Conservation (phyloP, 2,329 filamentous ascomycete species). For the Cladosporium sp. region DNA sequence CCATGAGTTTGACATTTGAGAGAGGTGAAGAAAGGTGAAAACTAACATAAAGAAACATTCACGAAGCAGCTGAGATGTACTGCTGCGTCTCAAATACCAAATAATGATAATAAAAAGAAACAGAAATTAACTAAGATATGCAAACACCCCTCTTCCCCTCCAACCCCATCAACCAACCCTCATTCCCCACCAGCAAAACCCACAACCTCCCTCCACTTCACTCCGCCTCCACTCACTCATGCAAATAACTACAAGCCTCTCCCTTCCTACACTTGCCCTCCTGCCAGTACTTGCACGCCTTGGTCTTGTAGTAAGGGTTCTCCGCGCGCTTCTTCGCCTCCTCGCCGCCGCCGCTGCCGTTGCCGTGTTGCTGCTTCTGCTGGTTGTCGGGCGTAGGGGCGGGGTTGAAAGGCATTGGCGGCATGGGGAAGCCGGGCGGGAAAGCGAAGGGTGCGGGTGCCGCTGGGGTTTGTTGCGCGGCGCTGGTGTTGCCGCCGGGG, state of each 20-base stretch:
- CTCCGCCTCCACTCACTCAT: constrained; percentile 25
- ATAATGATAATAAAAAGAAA: too few relatives aligned
- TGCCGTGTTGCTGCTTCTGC: constrained; percentile 17
- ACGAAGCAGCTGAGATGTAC: too few relatives aligned
- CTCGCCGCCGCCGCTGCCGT: constrained; percentile 13
- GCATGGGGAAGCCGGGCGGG: constrained; percentile 5
- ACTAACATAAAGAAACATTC: too few relatives aligned
- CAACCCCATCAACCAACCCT: too few relatives aligned
- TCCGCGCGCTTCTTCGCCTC: constrained; percentile 17
- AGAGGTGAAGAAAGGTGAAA: too few relatives aligned
- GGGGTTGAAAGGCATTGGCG: neutral
- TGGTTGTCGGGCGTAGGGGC: constrained; percentile 17
- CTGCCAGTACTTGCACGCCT: constrained; percentile 50
- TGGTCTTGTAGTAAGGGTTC: constrained; percentile 30
- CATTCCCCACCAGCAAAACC: too few relatives aligned
- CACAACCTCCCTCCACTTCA: too few relatives aligned
- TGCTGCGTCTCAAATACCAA: too few relatives aligned
- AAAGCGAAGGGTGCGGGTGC: constrained; percentile 1
- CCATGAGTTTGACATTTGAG: too few relatives aligned
- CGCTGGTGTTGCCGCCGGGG: neutral
- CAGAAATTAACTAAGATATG: too few relatives aligned
- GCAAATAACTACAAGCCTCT: constrained; percentile 29
- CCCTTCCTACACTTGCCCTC: constrained; percentile 51
- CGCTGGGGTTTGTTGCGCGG: neutral
- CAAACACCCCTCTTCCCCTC: too few relatives aligned